Conservation (phyloP, 805 yeast species). For the Sugiyamaella marilandica region DNA sequence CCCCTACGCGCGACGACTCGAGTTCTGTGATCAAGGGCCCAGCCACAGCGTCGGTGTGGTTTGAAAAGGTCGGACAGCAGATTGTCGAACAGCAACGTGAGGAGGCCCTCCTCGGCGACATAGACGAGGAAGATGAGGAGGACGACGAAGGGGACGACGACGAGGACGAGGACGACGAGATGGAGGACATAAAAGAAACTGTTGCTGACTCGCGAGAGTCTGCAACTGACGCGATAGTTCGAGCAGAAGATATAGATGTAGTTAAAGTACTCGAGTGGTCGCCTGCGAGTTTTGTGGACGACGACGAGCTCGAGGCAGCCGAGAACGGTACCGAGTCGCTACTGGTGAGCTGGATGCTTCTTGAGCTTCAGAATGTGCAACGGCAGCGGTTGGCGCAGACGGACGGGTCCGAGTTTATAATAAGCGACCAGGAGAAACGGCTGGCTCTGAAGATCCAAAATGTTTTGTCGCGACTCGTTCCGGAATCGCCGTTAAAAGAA, state of each 20-base stretch:
- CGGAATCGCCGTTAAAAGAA: slow-evolving; percentile 28
- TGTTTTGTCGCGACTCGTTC: slow-evolving; percentile 41
- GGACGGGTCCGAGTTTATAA: slow-evolving; percentile 23
- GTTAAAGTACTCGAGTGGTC: slow-evolving; percentile 45
- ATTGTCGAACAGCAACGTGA: slow-evolving; percentile 10
- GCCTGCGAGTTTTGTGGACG: slow-evolving; percentile 44
- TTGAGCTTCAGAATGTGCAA: slow-evolving; percentile 49
- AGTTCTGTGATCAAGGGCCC: slow-evolving; percentile 47
- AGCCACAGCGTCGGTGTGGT: slow-evolving; percentile 31
- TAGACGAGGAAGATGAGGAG: slow-evolving; percentile 20
- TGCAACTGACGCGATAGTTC: background rate
- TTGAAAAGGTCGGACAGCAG: slow-evolving; percentile 24
- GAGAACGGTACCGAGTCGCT: slow-evolving; percentile 39
- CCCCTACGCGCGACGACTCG: slow-evolving; percentile 61
- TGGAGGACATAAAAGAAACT: background rate
- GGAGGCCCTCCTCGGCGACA: slow-evolving; percentile 18
- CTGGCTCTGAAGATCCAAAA: slow-evolving; percentile 33
- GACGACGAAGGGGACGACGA: slow-evolving; percentile 20
- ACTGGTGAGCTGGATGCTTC: slow-evolving; percentile 42
- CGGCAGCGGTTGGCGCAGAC: slow-evolving; percentile 38
- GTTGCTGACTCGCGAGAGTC: background rate
- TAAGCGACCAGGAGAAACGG: slow-evolving; percentile 31
- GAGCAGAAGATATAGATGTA: slow-evolving; percentile 19
- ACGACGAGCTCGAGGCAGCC: slow-evolving; percentile 49
- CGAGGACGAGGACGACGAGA: slow-evolving; percentile 4